A percentile compares a stretch with the other conserved stretches of the same genome.
phyloP scores from a whole-genome alignment of 768 basidiomycete genomes.

The Dacryopinax primogenitus region DNA sequence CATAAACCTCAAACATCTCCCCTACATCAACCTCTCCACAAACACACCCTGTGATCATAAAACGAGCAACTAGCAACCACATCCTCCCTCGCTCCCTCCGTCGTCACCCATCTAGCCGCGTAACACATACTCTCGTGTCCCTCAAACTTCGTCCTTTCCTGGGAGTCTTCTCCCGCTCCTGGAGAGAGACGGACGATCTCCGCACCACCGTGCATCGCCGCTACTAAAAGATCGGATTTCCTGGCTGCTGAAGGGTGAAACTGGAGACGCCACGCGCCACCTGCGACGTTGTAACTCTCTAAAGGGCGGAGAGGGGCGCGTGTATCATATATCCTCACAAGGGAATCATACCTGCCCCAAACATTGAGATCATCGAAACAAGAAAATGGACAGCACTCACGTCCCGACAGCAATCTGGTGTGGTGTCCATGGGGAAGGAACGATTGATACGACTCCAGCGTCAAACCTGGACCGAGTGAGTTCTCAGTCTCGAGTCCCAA shows the following conservation, averaged over 20 bases:
- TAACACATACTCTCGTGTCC: slow-evolving; percentile 76
- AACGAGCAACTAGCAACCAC: slow-evolving; percentile 84
- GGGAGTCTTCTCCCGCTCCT: slow-evolving; percentile 15
- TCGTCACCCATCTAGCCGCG: slow-evolving; percentile 78
- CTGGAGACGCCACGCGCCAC: slow-evolving; percentile 91
- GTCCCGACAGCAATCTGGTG: not conserved
- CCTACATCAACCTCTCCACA: slow-evolving; percentile 69
- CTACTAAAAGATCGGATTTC: slow-evolving; percentile 67
- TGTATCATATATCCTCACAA: slow-evolving; percentile 68
- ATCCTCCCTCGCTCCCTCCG: slow-evolving; percentile 28
- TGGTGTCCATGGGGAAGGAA: not conserved
- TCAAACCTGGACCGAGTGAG: not conserved
- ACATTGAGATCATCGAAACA: not conserved
- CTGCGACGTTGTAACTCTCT: slow-evolving; percentile 54
- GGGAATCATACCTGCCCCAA: slow-evolving; percentile 60
- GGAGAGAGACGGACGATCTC: slow-evolving; percentile 51
- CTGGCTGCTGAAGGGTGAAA: slow-evolving; percentile 75
- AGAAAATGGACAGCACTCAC: not conserved
- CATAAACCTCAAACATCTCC: no score
- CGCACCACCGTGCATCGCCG: slow-evolving; percentile 96
- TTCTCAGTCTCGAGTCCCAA: not conserved
- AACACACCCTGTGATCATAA: slow-evolving; percentile 73
- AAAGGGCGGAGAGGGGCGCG: slow-evolving; percentile 53
- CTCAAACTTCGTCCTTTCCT: slow-evolving; percentile 47
- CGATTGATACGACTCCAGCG: not conserved